Base-by-base conservation (phyloP, 495 filamentous ascomycete genomes). In the Acidomyces sp. region DNA sequence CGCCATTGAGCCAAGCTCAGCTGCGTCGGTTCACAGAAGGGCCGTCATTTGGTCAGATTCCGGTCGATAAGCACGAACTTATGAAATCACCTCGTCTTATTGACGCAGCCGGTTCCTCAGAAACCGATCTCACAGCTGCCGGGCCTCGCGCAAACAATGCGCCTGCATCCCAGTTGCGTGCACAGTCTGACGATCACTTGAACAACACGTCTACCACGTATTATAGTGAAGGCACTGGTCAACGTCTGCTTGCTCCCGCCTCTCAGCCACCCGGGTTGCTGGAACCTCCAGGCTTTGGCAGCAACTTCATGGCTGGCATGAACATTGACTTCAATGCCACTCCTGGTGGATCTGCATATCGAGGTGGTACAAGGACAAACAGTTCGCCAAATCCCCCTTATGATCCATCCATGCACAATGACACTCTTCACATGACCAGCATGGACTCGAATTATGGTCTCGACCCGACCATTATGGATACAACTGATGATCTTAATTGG, bases 1-100 rank as follows among this genome's bases (percentile, higher is more conserved):
- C 45, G 31, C 50, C 46, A 34, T 36, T 46, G 1, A 45, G 50
- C 16, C 37, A 46, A n/a, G 46, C 50, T 34, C 50, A 49, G 28
- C 22, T 47, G 23, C 27, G 34, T n/a, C 32, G 46, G 2, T 45
- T 46, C 24, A 13, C 29, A 1, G 17, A 41, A 12, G 45, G 45
- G 6, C 49, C 45, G 17, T 25, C 25, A 2, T 52, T 45, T 25
- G 49, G 49, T 1, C 17, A 41, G 6, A 18, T 45, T 39, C 49
- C 49, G 27, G 10, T 49, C 17, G 45, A 52, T 37, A 45, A 42
- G 36, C 40, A 48, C 16, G 45, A 48, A 26, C 27, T 48, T 30
- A 23, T 52, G 2, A 44, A 34, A 26, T 41, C 37, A 7, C 45
- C 49, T 4, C 31, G 21, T 19, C 7, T 39, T 2, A 26, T 20